A percentile compares a stretch with the other conserved stretches of the same genome.
Conservation (phyloP, 192 early-diverging fungal genomes). For the Rhizoclosmatium sp. region DNA sequence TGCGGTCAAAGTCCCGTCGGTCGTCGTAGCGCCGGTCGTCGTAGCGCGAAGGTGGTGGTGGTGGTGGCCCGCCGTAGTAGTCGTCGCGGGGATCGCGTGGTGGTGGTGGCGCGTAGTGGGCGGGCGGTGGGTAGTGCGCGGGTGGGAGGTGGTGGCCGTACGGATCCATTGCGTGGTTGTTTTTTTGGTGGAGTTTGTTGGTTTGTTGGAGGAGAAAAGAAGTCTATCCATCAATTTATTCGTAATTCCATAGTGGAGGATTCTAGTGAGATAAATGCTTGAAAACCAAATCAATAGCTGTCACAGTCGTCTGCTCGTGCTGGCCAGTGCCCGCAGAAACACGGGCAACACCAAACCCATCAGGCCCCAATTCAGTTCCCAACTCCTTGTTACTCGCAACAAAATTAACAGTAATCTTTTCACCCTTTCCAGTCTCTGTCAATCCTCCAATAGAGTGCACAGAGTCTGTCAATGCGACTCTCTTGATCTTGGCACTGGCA, state of each 20-base stretch:
- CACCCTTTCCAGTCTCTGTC: neutral
- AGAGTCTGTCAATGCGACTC: conserved; percentile 36
- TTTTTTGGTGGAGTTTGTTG: neutral
- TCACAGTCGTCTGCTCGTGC: conserved; percentile 32
- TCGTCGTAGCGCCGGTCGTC: neutral
- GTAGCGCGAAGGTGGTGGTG: neutral
- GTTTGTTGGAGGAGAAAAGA: neutral
- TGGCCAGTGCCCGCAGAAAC: conserved; percentile 24
- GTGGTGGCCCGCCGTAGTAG: neutral
- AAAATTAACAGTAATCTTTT: conserved; percentile 19
- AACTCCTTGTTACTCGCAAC: conserved; percentile 5
- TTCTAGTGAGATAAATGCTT: neutral
- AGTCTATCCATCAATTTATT: no score
- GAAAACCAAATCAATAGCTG: neutral
- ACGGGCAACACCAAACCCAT: conserved; percentile 1
- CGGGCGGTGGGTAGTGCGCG: neutral
- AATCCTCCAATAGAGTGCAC: conserved; percentile 19
- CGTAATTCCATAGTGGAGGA: neutral
- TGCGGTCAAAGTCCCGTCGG: no score
- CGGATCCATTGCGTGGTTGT: neutral
- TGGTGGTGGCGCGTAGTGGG: neutral
- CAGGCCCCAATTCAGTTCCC: neutral
- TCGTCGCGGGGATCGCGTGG: neutral
- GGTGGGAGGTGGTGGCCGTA: neutral
- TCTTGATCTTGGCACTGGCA: neutral